phyloP scores from a whole-genome alignment of 352 stramenopile genomes.

The Phytopythium chamaehyphon region DNA sequence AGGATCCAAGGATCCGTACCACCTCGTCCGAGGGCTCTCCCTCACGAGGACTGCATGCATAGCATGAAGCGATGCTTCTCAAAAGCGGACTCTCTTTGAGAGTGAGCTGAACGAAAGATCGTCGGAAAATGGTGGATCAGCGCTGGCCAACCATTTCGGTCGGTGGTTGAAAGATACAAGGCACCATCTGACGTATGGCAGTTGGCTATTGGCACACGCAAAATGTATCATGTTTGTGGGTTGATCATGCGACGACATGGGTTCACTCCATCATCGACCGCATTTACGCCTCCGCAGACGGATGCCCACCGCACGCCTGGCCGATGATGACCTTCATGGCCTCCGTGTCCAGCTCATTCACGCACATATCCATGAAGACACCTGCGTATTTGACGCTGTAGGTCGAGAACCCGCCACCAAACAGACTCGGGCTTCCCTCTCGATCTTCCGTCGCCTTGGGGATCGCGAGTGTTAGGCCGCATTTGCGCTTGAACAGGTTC shows the following conservation, averaged over 20 bases:
- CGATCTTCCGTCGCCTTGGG: neutral
- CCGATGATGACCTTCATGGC: conserved; percentile 26
- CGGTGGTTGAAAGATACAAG: neutral
- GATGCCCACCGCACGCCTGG: conserved; percentile 19
- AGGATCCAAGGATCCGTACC: too few relatives aligned
- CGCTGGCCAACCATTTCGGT: conserved; percentile 1
- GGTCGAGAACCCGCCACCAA: conserved; percentile 43
- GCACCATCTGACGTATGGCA: too few relatives aligned
- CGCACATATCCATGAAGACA: conserved; percentile 42
- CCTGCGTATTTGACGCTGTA: conserved; percentile 71
- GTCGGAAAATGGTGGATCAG: neutral
- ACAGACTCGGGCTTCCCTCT: conserved; percentile 9
- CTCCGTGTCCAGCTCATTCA: conserved; percentile 15
- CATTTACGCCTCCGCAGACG: neutral
- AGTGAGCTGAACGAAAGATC: too few relatives aligned
- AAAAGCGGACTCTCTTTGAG: too few relatives aligned
- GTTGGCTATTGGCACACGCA: too few relatives aligned
- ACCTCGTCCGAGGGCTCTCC: too few relatives aligned
- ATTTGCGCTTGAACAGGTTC: conserved; percentile 24
- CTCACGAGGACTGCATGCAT: too few relatives aligned
- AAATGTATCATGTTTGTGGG: too few relatives aligned
- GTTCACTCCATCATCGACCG: too few relatives aligned
- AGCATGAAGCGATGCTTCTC: too few relatives aligned
- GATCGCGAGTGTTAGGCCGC: conserved; percentile 1
- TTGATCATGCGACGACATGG: too few relatives aligned